phyloP scores from a whole-genome alignment of 2,329 filamentous ascomycete species.

The Penicillium corylophilum region DNA sequence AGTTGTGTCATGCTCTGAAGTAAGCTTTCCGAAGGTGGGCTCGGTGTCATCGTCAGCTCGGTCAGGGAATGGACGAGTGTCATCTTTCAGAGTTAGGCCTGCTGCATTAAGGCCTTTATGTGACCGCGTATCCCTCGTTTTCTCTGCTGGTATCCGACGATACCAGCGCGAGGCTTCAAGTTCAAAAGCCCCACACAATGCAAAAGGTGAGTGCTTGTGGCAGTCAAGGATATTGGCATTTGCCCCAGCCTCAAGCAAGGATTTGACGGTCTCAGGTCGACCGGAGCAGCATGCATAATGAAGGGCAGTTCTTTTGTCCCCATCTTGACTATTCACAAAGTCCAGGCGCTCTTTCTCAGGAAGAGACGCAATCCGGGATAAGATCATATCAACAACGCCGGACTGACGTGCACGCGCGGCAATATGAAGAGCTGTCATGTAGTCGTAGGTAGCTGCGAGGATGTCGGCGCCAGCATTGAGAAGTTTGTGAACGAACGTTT shows the following conservation, averaged over 20 bases:
- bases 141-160: too few species aligned
- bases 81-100: background rate
- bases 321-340: constrained; percentile 13
- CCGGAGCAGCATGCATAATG: constrained; percentile 19
- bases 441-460: constrained; percentile 9
- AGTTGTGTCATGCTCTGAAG: constrained; percentile 2
- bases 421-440: constrained; percentile 16
- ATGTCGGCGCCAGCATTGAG: constrained; percentile 14
- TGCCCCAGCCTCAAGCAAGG: constrained; percentile 9
- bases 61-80: too few species aligned
- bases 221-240: constrained; percentile 4
- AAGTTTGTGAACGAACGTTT: constrained; percentile 11
- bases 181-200: constrained; percentile 6
- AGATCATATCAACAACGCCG: constrained; percentile 8
- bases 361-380: background rate
- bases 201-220: background rate
- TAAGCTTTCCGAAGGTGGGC: background rate
- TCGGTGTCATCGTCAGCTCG: too few species aligned
- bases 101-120: background rate
- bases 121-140: background rate
- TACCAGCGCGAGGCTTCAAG: background rate
- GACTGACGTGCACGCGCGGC: constrained; percentile 14
- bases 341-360: background rate
- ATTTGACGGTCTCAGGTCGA: constrained; percentile 11
- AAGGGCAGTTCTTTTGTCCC: constrained; percentile 12